phyloP scores from a whole-genome alignment of 306 rosid genomes.

The Clitoria ternatea region DNA sequence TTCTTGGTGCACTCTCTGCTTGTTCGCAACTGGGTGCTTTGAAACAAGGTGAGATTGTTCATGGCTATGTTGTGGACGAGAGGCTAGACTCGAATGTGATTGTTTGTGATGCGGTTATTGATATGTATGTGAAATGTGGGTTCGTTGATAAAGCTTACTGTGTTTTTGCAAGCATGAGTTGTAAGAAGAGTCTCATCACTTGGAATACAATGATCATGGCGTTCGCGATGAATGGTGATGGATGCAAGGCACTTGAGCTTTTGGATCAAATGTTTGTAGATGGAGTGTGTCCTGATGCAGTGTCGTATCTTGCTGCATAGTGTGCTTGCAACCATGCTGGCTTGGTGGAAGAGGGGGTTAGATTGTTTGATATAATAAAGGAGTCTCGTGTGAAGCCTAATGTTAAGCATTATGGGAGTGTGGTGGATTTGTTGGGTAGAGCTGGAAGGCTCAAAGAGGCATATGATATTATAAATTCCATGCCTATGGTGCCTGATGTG shows the following conservation, averaged over 20 bases:
- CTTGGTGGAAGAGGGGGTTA: constrained; percentile 71
- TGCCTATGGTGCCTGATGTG: constrained; percentile 65
- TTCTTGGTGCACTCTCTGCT: constrained; percentile 66
- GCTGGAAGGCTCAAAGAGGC: constrained; percentile 85
- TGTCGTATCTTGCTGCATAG: constrained; percentile 73
- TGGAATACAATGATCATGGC: constrained; percentile 93
- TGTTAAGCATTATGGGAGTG: constrained; percentile 77
- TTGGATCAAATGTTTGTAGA: constrained; percentile 45
- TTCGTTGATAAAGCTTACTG: constrained; percentile 57
- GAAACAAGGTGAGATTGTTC: constrained; percentile 54
- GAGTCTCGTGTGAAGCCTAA: constrained; percentile 41
- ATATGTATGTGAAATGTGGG: constrained; percentile 85
- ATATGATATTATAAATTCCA: constrained; percentile 47
- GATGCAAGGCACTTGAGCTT: constrained; percentile 54
- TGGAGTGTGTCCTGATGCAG: constrained; percentile 48
- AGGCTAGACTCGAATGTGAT: constrained; percentile 52
- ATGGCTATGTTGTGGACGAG: constrained; percentile 42
- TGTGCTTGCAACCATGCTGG: constrained; percentile 91
- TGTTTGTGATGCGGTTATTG: constrained; percentile 85
- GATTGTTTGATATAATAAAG: constrained; percentile 55
- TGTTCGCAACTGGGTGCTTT: constrained; percentile 87
- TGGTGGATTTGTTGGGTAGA: constrained; percentile 84
- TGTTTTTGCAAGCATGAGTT: constrained; percentile 59
- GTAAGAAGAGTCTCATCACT: constrained; percentile 56
- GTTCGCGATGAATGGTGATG: constrained; percentile 76